These are phyloP conservation scores for Amanita inopinata DNA, from an alignment of 768 basidiomycete genomes.

Conservation along the genomic window DNA sequence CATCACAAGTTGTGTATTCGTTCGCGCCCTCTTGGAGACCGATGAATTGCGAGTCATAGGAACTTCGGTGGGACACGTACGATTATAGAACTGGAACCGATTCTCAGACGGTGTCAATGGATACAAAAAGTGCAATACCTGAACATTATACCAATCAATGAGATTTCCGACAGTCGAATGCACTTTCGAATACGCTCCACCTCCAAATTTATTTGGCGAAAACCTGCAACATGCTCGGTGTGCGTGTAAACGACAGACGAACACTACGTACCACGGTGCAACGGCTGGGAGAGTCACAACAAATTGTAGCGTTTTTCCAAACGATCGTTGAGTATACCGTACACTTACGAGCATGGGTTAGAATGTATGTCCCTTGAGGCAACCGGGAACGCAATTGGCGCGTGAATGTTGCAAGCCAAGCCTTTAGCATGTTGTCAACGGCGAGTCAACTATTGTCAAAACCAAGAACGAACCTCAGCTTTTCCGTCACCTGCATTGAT, in stretches of 20 bases:
- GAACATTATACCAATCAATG: conserved; percentile 58
- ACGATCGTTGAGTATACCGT: too few species aligned
- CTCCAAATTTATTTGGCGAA: conserved; percentile 28
- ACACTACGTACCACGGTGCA: conserved; percentile 30
- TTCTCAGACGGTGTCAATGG: too few species aligned
- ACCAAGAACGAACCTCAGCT: conserved; percentile 32
- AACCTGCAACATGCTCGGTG: conserved; percentile 24
- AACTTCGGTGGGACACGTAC: conserved; percentile 11
- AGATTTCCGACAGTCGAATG: conserved; percentile 40
- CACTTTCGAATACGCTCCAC: conserved; percentile 48
- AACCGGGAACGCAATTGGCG: conserved; percentile 37
- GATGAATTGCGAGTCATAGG: background rate
- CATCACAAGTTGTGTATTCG: conserved; percentile 45
- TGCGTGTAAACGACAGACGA: background rate
- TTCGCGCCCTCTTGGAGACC: conserved; percentile 30
- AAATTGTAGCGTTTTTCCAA: too few species aligned
- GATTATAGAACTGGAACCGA: conserved; percentile 29
- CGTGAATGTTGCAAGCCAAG: conserved; percentile 47
- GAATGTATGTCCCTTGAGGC: conserved; percentile 37
- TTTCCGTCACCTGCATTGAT: conserved; percentile 39
- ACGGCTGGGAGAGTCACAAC: conserved; percentile 37
- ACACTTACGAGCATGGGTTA: conserved; percentile 48
- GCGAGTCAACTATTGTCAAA: background rate
- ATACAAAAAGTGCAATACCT: conserved; percentile 29
- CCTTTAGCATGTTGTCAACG: conserved; percentile 11